Percentiles rank a stretch among this genome's conserved stretches.
These are phyloP conservation scores for Fragaria iinumae DNA, from an alignment of 306 rosid genomes.

Conservation along the genomic window DNA sequence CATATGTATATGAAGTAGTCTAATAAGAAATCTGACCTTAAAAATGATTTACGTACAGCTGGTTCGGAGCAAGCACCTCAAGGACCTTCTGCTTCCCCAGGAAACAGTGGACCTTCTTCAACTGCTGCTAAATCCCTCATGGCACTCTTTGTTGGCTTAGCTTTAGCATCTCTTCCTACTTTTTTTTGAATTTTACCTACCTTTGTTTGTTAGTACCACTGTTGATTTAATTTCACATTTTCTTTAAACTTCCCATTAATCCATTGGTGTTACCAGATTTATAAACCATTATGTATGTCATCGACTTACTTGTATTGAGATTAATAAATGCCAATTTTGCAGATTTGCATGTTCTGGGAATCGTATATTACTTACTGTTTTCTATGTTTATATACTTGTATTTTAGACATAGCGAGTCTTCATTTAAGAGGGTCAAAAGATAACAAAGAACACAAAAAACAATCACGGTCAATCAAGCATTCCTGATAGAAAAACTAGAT, in stretches of 20 bases:
- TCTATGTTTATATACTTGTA: no score
- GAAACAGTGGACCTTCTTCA: conserved; percentile 17
- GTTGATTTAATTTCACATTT: conserved; percentile 2
- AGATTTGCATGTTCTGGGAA: no score
- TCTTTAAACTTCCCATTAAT: background rate
- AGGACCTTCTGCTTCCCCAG: background rate
- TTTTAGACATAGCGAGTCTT: no score
- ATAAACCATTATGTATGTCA: background rate
- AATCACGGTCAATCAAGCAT: no score
- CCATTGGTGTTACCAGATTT: conserved; percentile 3
- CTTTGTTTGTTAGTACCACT: background rate
- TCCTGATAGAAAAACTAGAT: no score
- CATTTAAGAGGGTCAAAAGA: no score
- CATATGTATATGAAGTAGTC: background rate
- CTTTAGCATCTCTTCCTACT: conserved; percentile 22
- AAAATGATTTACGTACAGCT: background rate
- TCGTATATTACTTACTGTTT: no score
- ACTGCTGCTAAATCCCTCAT: background rate
- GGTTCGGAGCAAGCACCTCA: conserved; percentile 8
- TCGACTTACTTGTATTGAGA: background rate
- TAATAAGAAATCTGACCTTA: background rate
- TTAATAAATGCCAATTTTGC: background rate
- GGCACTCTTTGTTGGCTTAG: conserved; percentile 28
- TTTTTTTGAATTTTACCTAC: conserved; percentile 16
- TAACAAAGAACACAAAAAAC: no score